Conservation (phyloP, 352 stramenopile species). For the Phytophthora syringae region DNA sequence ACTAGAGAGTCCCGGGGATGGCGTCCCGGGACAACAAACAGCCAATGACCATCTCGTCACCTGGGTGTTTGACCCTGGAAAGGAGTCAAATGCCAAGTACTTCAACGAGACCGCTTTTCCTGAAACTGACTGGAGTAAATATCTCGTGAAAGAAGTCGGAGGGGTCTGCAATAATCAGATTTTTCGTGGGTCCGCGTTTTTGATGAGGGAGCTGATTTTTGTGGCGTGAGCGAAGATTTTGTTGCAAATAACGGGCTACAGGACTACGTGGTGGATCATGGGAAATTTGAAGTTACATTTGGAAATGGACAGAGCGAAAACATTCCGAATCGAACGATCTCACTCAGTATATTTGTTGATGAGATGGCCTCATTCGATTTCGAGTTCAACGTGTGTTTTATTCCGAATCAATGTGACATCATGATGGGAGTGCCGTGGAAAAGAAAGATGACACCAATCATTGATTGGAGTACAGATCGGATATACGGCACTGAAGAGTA, state of each 20-base stretch:
- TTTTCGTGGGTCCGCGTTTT: conserved; percentile 2
- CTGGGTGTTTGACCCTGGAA: conserved; percentile 9
- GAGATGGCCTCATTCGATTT: conserved; percentile 11
- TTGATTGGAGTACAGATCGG: conserved; percentile 1
- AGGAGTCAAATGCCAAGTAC: not conserved
- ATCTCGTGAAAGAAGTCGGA: conserved; percentile 10
- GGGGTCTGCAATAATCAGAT: not conserved
- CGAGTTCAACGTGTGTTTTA: conserved; percentile 11
- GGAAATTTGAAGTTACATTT: conserved; percentile 8
- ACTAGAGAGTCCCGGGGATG: conserved; percentile 11
- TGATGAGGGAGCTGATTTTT: conserved; percentile 3
- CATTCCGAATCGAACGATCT: not conserved
- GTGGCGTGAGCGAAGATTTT: conserved; percentile 9
- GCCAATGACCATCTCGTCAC: not conserved
- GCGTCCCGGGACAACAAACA: too few species aligned
- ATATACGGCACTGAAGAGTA: conserved; percentile 6
- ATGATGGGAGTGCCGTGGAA: conserved; percentile 17
- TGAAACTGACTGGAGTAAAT: conserved; percentile 5
- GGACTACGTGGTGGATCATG: not conserved
- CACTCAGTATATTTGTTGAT: not conserved
- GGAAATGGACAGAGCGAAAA: not conserved
- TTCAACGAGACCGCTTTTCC: too few species aligned
- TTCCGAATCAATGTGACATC: not conserved
- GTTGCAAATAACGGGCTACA: not conserved
- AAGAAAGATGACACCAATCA: conserved; percentile 5